Base-by-base conservation (phyloP, 176 grass and related monocot genomes). In the Leersia perrieri region DNA sequence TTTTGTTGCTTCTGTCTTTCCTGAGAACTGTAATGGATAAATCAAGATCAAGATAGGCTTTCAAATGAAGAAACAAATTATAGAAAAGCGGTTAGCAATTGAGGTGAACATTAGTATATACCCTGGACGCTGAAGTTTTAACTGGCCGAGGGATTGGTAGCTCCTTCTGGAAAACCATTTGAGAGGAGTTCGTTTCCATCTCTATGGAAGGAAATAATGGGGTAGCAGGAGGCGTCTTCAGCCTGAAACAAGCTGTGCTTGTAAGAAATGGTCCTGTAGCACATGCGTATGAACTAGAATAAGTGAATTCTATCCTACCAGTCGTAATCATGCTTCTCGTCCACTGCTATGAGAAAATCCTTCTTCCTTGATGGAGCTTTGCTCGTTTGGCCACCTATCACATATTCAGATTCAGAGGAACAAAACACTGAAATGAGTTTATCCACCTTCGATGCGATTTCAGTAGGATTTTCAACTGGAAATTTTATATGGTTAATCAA, bases 201-300 rank as follows among this genome's bases (percentile, higher is more conserved):
- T 88, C 88, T 41, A 90, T 53, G 65, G 82, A 90, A 65, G 91
- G 91, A 75, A 93, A 93, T 32, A 93, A 39, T 36, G 88, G 82
- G 13, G 88, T 70, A 58, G 32, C 58, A 0, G 91, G 88, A 62
- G 91, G 75, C 12, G 88, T 88, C 18, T 77, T 94, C 5, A 90
- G 82, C 91, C 88, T 93, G 85, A 80, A 75, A 63, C 16, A 5
- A 36, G 28, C 11, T 40, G 57, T 22, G 33, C 7, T 63, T 67
- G 9, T 35, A 29, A 84, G 49, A 81, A 66, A 11, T 7, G 25
- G 27, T 63, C 36, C 23, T 81, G 0, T 1, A 45, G 53, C 62
- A 22, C 2, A 64, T 49, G 11, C 3, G 31, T 36, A 32, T 31
- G 28, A 13, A 20, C 10, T 55, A 5, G 32, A 35, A 1, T 23